Evolutionary conservation across 2,329 filamentous ascomycete species (phyloP).

Genomic region (Paradendryphiella salina): DNA sequence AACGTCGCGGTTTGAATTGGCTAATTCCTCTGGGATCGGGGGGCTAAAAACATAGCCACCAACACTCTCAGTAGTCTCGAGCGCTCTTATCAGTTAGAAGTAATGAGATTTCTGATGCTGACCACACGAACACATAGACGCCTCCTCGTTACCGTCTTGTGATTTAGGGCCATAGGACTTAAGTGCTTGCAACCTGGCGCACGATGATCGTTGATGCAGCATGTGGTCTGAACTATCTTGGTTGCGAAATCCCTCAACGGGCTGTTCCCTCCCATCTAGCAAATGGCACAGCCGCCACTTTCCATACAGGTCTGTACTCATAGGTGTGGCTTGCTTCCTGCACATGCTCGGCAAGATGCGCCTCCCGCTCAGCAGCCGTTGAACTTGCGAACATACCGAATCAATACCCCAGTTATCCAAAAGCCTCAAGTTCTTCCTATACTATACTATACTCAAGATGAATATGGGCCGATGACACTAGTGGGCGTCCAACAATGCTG

Average conservation of each 20-base stretch:
- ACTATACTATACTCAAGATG: not conserved
- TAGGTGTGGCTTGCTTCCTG: not conserved
- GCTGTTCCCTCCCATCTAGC: not conserved
- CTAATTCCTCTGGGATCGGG: not conserved
- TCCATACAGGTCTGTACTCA: not conserved
- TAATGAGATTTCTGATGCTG: not conserved
- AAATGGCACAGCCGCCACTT: constrained; percentile 1
- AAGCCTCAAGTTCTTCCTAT: not conserved
- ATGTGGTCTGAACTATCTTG: not conserved
- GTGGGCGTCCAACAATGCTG: not conserved
- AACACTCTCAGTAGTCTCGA: not conserved
- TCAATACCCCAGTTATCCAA: too few species aligned
- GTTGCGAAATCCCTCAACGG: not conserved
- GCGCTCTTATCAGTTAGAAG: not conserved
- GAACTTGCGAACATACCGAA: too few species aligned
- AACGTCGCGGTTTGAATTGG: not conserved
- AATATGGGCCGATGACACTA: not conserved
- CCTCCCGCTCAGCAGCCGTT: too few species aligned
- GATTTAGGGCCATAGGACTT: not conserved
- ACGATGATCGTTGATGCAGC: not conserved
- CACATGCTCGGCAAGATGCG: too few species aligned
- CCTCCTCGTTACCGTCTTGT: too few species aligned
- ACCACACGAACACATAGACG: not conserved
- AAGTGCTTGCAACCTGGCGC: not conserved
- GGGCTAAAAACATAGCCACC: not conserved